Percentiles rank a stretch among this genome's conserved stretches.
Conservation (phyloP, 2,329 filamentous ascomycete genomes). For the Rugonectria rugulosa region DNA sequence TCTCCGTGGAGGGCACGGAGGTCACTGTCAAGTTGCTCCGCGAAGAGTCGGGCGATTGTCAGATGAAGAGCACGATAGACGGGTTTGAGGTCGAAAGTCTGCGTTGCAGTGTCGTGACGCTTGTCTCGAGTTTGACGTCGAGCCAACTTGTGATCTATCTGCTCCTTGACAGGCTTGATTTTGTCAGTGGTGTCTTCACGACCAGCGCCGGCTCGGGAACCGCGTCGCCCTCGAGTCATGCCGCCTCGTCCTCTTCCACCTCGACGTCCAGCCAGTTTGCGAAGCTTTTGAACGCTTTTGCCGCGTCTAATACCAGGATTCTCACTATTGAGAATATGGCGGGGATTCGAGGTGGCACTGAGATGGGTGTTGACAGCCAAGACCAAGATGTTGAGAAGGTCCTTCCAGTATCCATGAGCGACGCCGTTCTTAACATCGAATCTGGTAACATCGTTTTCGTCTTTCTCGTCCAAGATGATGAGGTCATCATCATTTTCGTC, state of each 20-base stretch:
- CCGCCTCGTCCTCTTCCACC: not conserved
- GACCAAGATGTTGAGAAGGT: conserved; percentile 64
- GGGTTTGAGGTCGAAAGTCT: conserved; percentile 50
- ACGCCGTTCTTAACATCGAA: conserved; percentile 57
- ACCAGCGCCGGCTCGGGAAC: not conserved
- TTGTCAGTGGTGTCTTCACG: not conserved
- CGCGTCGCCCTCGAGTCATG: not conserved
- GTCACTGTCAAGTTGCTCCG: conserved; percentile 60
- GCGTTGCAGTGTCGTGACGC: conserved; percentile 52
- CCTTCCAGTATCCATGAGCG: conserved; percentile 69
- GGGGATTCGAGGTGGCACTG: conserved; percentile 48
- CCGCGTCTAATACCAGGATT: conserved; percentile 34
- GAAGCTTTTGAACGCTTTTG: conserved; percentile 25
- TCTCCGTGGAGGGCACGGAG: conserved; percentile 48
- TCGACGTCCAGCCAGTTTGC: conserved; percentile 22
- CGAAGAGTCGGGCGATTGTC: conserved; percentile 63
- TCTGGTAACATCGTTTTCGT: conserved; percentile 45
- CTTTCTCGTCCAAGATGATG: conserved; percentile 41
- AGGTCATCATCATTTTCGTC: conserved; percentile 48
- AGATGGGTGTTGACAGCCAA: conserved; percentile 59
- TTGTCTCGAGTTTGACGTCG: conserved; percentile 43
- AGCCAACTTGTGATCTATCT: conserved; percentile 26
- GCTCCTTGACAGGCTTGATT: not conserved
- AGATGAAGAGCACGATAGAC: conserved; percentile 62
- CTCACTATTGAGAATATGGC: conserved; percentile 50